Evolutionary conservation across 352 stramenopile species (phyloP), one percentile per base, ranked within the genome.

Genomic region (Globisporangium abappressorium): DNA sequence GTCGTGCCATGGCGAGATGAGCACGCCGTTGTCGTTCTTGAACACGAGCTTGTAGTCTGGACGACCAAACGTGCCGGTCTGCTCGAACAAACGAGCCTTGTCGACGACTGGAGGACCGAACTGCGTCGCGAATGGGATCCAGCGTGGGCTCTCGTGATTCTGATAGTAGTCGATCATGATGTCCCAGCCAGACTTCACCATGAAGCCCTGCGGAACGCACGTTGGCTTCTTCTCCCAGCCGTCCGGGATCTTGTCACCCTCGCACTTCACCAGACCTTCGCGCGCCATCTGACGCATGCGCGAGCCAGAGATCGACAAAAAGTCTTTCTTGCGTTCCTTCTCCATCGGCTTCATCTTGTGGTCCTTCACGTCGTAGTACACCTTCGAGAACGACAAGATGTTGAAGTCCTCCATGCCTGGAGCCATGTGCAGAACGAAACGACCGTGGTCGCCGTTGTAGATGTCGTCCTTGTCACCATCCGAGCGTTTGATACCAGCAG

Each of bases 151-250:
- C 65, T 98, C 85, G 64, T 97, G 85, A 69, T 99, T 97, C 75
- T 97, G 94, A 84, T 99, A 99, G 74, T 99, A 99, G 71, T 99
- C 94, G 57, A 98, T 98, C 72, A 99, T 98, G 68, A 98, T 97
- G 64, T 99, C 92, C 97, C 97, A 99, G 56, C 97, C 97, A 65
- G 95, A 97, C 62, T 97, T 96, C 63, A 98, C 96, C 97, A 99
- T 99, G 70, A 99, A 99, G 36, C 97, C 97, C 69, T 95, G 96
- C 28, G 97, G 97, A 49, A 99, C 92, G 74, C 97, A 99, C 57
- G 87, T 96, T 4, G 90, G 82, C 46, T 81, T 79, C 47, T 91
- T 72, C 70, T 95, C 80, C 87, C 85, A 95, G n/a, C 74, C 80
- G 33, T 70, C 67, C 1, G 85, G 83, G 64, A 95, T 89, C 58